Base-by-base conservation (phyloP, 345 rosid genomes). In the Pseudoturritis turrita region DNA sequence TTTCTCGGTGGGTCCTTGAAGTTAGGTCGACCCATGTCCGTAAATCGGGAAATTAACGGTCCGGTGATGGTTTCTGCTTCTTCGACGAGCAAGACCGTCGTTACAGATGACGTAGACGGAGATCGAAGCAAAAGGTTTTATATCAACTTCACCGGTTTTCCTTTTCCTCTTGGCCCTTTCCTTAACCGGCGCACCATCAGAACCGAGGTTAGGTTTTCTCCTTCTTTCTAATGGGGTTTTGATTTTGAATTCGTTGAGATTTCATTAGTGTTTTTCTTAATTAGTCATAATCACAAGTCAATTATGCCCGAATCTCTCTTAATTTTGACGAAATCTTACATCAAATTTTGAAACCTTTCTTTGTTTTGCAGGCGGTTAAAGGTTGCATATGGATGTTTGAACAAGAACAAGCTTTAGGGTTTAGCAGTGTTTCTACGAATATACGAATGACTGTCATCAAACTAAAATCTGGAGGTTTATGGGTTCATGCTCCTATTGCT, bases 401-500 rank as follows among this genome's bases (percentile, higher is more conserved):
- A 63, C 99, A 91, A 87, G 99, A 89, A 78, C 97, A 91, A 76
- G 97, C 97, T 39, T 79, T 95, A 79, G 99, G 99, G 15, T 91
- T 95, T 86, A 95, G 97, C 83, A 91, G 97, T 13, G 96, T 95
- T 44, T 95, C 99, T 0, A 91, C 96, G 2, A 95, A 95, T 77
- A 91, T 88, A 60, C 80, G 99, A 18, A 95, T 95, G 99, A 91
- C 99, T 3, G 91, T 87, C 57, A 91, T 95, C 87, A 95, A 89
- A 73, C 89, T 95, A 29, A 91, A 91, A 83, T 91, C 97, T 45
- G 97, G 96, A 45, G 97, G 99, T n/a, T 76, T 91, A 73, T 91
- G 99, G 97, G 89, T 95, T 64, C 99, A 95, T 80, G 99, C 99
- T 10, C 97, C 99, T 40, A 84, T 94, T 78, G 98, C 98, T 77